phyloP scores from a whole-genome alignment of 306 rosid species.

The Macrotyloma uniflorum region DNA sequence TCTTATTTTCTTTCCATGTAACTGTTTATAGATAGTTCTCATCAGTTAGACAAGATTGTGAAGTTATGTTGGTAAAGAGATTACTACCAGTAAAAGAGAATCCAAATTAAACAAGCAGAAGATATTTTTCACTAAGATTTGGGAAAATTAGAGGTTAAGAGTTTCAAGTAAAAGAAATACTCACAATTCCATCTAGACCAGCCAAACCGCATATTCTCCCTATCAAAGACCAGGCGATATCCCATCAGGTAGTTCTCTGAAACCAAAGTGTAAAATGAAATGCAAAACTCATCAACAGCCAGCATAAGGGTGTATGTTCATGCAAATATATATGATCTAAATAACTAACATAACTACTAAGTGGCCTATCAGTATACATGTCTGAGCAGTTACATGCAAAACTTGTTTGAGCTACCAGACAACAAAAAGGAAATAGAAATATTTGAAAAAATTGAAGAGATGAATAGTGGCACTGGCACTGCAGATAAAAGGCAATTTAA shows the following conservation, averaged over 20 bases:
- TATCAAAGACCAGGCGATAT: slow-evolving; percentile 60
- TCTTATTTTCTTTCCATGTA: background rate
- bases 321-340: background rate
- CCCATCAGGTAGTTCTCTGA: slow-evolving; percentile 68
- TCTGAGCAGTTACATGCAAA: slow-evolving; percentile 18
- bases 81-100: slow-evolving; percentile 2
- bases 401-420: background rate
- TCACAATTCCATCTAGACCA: slow-evolving; percentile 75
- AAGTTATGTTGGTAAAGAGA: background rate
- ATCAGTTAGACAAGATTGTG: too few species aligned
- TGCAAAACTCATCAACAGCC: slow-evolving; percentile 4
- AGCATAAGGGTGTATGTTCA: background rate
- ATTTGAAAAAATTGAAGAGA: background rate
- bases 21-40: too few species aligned
- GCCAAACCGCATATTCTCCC: slow-evolving; percentile 60
- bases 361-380: background rate
- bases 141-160: background rate
- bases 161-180: slow-evolving; percentile 23
- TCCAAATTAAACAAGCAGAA: background rate
- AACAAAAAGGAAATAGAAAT: background rate
- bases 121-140: background rate
- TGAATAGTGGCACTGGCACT: background rate
- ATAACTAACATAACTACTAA: too few species aligned
- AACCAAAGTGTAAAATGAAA: slow-evolving; percentile 35
- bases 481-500: background rate